Evolutionary conservation across 352 stramenopile genomes (phyloP), one percentile per base, ranked within the genome.

Genomic region (Hyaloperonospora brassicae): DNA sequence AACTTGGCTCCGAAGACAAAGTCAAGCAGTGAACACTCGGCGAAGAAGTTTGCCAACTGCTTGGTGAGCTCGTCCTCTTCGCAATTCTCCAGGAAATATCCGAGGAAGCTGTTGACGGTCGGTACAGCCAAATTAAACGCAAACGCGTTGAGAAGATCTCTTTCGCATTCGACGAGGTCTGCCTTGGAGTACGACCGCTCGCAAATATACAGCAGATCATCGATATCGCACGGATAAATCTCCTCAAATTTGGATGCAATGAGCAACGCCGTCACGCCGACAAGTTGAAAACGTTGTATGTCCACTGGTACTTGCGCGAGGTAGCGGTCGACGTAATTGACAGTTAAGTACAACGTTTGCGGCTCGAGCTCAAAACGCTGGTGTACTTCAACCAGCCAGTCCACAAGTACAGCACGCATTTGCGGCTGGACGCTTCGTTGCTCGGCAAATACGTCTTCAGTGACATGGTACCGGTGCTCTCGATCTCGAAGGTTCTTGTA

Each of bases 231-330:
- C 10, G 95, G 93, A 63, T 98, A 98, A 50, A 99, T 98, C 70
- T 99, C 97, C 66, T 99, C 97, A 71, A 99, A 99, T 79, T 99
- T 99, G 23, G 95, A 97, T 12, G 96, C 96, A 52, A 88, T 70
- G 57, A 99, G 80, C 52, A 99, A 86, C 40, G 87, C 83, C 2
- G 95, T 95, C 36, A 99, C 85, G 25, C 97, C 95, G 47, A 99
- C 92, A 38, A 99, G 89, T 74, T 99, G 97, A 49, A 99, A 93
- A 52, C 97, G 95, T 35, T 87, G 82, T 25, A 93, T 82, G 17
- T 83, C 86, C 5, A 99, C 93, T 39, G 88, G 53, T 17, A 77
- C 70, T 17, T 80, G 75, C 45, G 91, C 73, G 7, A 99, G 73
- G 70, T 97, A 99, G 21, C 97, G 89, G 70, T 99, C 97, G 54